Evolutionary conservation across 2,329 filamentous ascomycete species (phyloP).

Genomic region (Aspergillus felis): DNA sequence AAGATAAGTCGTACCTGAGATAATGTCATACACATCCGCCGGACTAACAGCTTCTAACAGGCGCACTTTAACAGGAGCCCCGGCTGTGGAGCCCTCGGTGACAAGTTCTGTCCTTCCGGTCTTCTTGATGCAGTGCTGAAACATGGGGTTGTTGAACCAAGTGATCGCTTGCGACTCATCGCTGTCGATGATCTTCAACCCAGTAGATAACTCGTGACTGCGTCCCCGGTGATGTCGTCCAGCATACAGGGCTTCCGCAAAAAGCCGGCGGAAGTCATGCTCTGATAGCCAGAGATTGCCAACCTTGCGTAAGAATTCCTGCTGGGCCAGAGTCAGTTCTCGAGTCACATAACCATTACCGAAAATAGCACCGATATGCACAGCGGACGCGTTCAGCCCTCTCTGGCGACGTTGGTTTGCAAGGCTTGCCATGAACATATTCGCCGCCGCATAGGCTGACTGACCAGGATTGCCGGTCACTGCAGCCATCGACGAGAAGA

Average conservation of each 20-base stretch:
- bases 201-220: background rate
- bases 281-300: background rate
- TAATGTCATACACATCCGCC: conserved; percentile 21
- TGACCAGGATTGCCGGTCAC: conserved; percentile 35
- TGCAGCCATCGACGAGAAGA: conserved; percentile 29
- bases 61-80: background rate
- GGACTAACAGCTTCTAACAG: background rate
- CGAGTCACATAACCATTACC: conserved; percentile 42
- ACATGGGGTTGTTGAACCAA: background rate
- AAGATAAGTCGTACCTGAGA: background rate
- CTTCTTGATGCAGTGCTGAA: background rate
- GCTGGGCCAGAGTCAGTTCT: background rate
- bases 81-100: conserved; percentile 12
- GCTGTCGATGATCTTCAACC: background rate
- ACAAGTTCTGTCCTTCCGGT: background rate
- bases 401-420: conserved; percentile 33
- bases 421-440: conserved; percentile 42
- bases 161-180: background rate
- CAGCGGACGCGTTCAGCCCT: conserved; percentile 36
- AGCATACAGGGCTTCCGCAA: background rate
- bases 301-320: conserved; percentile 9
- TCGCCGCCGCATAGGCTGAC: conserved; percentile 46
- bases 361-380: conserved; percentile 39
- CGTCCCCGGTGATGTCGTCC: background rate
- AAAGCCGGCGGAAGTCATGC: conserved; percentile 8